Base-by-base conservation (phyloP, 352 stramenopile genomes). In the Globisporangium rhizosaccharum region DNA sequence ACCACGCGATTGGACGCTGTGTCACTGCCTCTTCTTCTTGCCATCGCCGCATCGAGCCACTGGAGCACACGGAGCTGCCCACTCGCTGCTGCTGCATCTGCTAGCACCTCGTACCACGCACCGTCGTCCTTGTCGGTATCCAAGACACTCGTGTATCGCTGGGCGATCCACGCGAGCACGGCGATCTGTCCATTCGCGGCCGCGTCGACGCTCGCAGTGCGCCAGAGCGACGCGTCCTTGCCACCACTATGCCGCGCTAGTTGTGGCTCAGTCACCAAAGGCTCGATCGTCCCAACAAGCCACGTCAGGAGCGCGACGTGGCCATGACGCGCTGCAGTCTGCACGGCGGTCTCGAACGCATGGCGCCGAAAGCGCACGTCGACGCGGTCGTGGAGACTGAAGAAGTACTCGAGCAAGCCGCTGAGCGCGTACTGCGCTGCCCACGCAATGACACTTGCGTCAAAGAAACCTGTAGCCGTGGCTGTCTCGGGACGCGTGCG, bases 141-240 rank as follows among this genome's bases (percentile, higher is more conserved):
- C 4, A 47, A 7, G 41, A 47, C 41, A 14, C 18, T 10, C 41
- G 20, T 18, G 39, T 45, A 45, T 18, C 11, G 39, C 39, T 45
- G 39, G 33, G 67, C 58, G 42, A 79, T 70, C 68, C 71, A 79
- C 17, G 57, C 66, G n/a, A 79, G 62, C 18, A 76, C 64, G 41
- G 70, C 58, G n/a, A 70, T 20, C 45, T 76, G 66, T 1, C 68
- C 71, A 59, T 72, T 65, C 8, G 68, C 51, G 1, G 57, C 57
- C 3, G 57, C 57, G 1, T 53, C 41, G 14, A 57, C 25, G 28
- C 41, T 56, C 30, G 44, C 23, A 9, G 37, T 25, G 11, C 23
- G 12, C 57, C 51, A 57, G 28, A 53, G 44, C 6, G 28, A 11
- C 1, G 18, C 8, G 7, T 41, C 39, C 17, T 18, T 18, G n/a